These are phyloP conservation scores for Typha latifolia DNA, from an alignment of 176 grass and related monocot genomes.

Conservation along the genomic window DNA sequence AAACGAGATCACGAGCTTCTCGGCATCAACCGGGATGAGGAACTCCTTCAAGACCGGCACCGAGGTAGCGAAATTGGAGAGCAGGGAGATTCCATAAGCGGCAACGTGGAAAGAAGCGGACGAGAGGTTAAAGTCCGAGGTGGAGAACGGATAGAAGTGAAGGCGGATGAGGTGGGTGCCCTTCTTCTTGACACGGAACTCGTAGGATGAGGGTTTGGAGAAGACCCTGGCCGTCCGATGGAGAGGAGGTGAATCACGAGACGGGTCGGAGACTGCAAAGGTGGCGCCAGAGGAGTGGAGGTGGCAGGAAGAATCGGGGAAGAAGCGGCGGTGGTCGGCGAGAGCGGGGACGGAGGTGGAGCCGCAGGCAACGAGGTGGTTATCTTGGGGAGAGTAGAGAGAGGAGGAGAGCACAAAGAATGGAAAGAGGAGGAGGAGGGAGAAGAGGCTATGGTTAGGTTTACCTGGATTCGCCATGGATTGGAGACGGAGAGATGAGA, in stretches of 20 bases:
- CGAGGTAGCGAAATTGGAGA: conserved; percentile 65
- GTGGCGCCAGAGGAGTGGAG: conserved; percentile 36
- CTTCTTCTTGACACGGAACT: conserved; percentile 45
- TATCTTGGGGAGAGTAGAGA: conserved; percentile 50
- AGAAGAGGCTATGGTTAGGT: conserved; percentile 2
- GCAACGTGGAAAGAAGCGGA: conserved; percentile 74
- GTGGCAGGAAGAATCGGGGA: conserved; percentile 46
- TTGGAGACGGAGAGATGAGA: background rate
- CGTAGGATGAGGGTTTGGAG: conserved; percentile 56
- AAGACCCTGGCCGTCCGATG: conserved; percentile 66
- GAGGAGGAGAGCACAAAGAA: conserved; percentile 16
- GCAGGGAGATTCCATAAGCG: conserved; percentile 31
- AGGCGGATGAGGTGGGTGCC: conserved; percentile 75
- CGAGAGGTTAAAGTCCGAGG: conserved; percentile 35
- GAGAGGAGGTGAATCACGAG: conserved; percentile 35
- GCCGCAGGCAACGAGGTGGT: conserved; percentile 85
- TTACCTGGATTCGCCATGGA: conserved; percentile 43
- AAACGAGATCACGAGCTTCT: conserved; percentile 55
- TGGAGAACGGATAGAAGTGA: conserved; percentile 77
- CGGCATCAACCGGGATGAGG: conserved; percentile 47
- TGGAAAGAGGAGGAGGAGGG: conserved; percentile 30
- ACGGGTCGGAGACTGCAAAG: conserved; percentile 9
- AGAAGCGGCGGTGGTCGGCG: conserved; percentile 65
- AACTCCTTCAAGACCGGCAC: conserved; percentile 68
- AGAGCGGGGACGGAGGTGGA: conserved; percentile 27